phyloP scores from a whole-genome alignment of 192 early-diverging fungal genomes.

The Lunasporangiospora selenospora region DNA sequence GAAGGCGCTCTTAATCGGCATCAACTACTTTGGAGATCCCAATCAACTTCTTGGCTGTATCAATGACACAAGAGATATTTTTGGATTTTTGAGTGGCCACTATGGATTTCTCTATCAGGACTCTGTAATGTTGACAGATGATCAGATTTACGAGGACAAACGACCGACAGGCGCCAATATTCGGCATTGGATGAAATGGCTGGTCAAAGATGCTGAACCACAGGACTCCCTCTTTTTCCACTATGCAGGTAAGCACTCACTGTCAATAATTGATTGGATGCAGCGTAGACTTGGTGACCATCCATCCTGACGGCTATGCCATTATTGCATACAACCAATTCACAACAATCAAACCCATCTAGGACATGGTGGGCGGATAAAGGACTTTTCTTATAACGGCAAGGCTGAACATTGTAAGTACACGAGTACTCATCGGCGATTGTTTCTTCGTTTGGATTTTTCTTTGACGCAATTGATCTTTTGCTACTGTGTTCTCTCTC shows the following conservation, averaged over 20 bases:
- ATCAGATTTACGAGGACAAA: constrained; percentile 57
- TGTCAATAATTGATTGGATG: too few relatives aligned
- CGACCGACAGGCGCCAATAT: constrained; percentile 63
- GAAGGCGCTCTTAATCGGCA: constrained; percentile 65
- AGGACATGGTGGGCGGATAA: constrained; percentile 51
- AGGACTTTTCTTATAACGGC: constrained; percentile 48
- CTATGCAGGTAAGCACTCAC: constrained; percentile 81
- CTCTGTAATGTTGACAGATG: constrained; percentile 74
- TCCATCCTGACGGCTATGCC: too few relatives aligned
- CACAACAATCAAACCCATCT: too few relatives aligned
- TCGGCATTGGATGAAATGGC: constrained; percentile 68
- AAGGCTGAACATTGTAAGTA: constrained; percentile 41
- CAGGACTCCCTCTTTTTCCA: constrained; percentile 82
- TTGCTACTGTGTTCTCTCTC: background rate
- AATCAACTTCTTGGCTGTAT: constrained; percentile 49
- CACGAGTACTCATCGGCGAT: background rate
- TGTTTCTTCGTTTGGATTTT: too few relatives aligned
- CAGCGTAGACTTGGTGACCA: too few relatives aligned
- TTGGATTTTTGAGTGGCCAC: constrained; percentile 58
- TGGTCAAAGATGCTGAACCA: constrained; percentile 68
- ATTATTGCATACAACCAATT: too few relatives aligned
- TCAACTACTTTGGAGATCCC: constrained; percentile 63
- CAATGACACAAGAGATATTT: constrained; percentile 55
- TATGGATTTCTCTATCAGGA: constrained; percentile 65
- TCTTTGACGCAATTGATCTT: too few relatives aligned